Conservation (phyloP, 768 basidiomycete genomes). For the Hericium coralloides region DNA sequence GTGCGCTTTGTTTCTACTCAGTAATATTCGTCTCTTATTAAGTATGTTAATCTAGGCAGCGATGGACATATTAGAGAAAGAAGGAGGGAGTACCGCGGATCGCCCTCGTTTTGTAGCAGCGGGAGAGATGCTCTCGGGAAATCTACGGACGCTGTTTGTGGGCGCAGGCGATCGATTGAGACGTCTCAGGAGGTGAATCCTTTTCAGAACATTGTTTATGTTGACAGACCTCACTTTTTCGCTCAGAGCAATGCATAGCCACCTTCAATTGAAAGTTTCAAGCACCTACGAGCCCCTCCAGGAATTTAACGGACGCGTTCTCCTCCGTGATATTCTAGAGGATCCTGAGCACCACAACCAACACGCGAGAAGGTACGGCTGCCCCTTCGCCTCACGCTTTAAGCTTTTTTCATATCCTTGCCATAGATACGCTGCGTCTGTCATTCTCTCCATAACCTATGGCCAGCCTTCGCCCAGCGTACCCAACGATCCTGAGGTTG, state of each 20-base stretch:
- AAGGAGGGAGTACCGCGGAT: too few relatives aligned
- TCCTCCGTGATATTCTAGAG: constrained; percentile 26
- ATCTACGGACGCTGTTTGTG: constrained; percentile 22
- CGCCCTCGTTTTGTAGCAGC: constrained; percentile 27
- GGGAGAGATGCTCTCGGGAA: constrained; percentile 24
- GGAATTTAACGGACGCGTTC: constrained; percentile 21
- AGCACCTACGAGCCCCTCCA: constrained; percentile 26
- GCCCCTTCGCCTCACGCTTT: not conserved
- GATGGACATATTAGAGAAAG: too few relatives aligned
- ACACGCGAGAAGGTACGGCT: constrained; percentile 24
- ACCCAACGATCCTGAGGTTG: too few relatives aligned
- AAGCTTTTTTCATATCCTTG: not conserved
- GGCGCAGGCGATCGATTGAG: constrained; percentile 23
- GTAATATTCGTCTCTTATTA: too few relatives aligned
- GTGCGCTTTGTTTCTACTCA: too few relatives aligned
- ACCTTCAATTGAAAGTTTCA: constrained; percentile 25
- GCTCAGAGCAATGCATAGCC: constrained; percentile 25
- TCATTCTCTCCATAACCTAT: constrained; percentile 30
- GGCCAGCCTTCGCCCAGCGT: constrained; percentile 34
- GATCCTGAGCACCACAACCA: constrained; percentile 24
- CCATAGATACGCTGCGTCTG: constrained; percentile 28
- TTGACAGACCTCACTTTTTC: not conserved
- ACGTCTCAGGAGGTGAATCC: constrained; percentile 18
- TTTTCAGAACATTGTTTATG: not conserved
- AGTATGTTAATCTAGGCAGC: too few relatives aligned